Conservation (phyloP, 805 yeast species). For the Candida taoyuanica region DNA sequence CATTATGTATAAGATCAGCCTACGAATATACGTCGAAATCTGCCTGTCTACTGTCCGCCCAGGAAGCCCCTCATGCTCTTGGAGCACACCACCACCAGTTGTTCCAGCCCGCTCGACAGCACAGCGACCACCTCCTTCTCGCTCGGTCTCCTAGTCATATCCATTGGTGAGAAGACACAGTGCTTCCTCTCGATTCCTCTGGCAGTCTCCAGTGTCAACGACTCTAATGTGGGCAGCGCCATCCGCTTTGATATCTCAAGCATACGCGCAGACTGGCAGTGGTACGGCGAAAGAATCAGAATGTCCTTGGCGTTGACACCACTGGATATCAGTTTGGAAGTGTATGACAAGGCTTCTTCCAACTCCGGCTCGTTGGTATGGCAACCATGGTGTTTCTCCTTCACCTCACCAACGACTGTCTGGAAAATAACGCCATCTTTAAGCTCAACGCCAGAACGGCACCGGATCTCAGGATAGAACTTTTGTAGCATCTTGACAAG, state of each 20-base stretch:
- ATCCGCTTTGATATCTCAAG: too few relatives aligned
- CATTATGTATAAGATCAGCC: too few relatives aligned
- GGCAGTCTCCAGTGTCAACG: constrained; percentile 8
- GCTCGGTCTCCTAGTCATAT: neutral
- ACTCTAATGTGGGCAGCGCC: too few relatives aligned
- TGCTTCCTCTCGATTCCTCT: constrained; percentile 5
- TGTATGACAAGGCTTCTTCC: too few relatives aligned
- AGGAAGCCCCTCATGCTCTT: neutral
- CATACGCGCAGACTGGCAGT: too few relatives aligned
- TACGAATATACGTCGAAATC: too few relatives aligned
- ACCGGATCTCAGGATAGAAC: neutral
- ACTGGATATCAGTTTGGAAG: too few relatives aligned
- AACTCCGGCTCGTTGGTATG: too few relatives aligned
- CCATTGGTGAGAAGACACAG: constrained; percentile 8
- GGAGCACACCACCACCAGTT: constrained; percentile 4
- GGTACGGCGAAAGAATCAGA: too few relatives aligned
- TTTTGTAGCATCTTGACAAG: neutral
- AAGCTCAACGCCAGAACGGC: neutral
- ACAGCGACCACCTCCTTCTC: neutral
- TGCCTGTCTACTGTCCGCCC: neutral
- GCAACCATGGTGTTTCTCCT: constrained; percentile 24
- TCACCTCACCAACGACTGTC: constrained; percentile 31
- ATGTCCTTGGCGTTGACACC: too few relatives aligned
- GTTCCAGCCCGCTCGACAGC: neutral
- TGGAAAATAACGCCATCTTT: constrained; percentile 21